Evolutionary conservation across 1,139 yeast species (phyloP).

Genomic region (Yamadazyma epiphylla): DNA sequence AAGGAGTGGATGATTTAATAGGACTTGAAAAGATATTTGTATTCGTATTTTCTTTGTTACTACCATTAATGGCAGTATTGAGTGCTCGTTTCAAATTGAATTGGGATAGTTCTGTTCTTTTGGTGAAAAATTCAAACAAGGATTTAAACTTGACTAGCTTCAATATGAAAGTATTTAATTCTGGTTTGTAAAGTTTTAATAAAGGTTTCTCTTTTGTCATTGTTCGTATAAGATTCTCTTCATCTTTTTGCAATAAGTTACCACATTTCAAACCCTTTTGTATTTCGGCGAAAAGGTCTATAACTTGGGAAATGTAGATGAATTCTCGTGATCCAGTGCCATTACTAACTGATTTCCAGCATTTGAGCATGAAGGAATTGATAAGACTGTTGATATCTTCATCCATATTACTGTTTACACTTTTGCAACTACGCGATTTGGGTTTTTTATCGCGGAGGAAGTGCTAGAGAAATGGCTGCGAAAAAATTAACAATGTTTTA

Average conservation of each 20-base stretch:
- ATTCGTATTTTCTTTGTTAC: too few relatives aligned
- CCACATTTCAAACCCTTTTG: slow-evolving; percentile 19
- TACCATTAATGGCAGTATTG: too few relatives aligned
- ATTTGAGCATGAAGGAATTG: too few relatives aligned
- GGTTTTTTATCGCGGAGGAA: too few relatives aligned
- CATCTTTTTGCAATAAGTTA: slow-evolving; percentile 22
- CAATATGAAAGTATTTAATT: slow-evolving; percentile 26
- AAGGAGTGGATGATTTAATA: slow-evolving; percentile 6
- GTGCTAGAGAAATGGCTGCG: too few relatives aligned
- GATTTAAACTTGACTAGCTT: slow-evolving; percentile 21
- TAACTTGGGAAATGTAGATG: slow-evolving; percentile 26
- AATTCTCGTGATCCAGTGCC: slow-evolving; percentile 11
- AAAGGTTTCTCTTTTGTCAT: slow-evolving; percentile 26
- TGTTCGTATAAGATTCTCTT: slow-evolving; percentile 20
- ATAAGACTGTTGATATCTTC: too few relatives aligned
- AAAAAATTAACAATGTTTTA: too few relatives aligned
- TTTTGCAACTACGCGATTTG: too few relatives aligned
- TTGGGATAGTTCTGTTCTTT: slow-evolving; percentile 19
- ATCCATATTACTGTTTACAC: too few relatives aligned
- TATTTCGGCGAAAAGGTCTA: slow-evolving; percentile 23
- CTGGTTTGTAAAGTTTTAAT: slow-evolving; percentile 23
- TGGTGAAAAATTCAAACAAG: slow-evolving; percentile 22
- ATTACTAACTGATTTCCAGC: slow-evolving; percentile 24
- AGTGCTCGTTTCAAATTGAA: slow-evolving; percentile 9
- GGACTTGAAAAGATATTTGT: slow-evolving; percentile 4